These are phyloP conservation scores for Hippophae tibetana DNA, from an alignment of 306 rosid species.

Conservation along the genomic window DNA sequence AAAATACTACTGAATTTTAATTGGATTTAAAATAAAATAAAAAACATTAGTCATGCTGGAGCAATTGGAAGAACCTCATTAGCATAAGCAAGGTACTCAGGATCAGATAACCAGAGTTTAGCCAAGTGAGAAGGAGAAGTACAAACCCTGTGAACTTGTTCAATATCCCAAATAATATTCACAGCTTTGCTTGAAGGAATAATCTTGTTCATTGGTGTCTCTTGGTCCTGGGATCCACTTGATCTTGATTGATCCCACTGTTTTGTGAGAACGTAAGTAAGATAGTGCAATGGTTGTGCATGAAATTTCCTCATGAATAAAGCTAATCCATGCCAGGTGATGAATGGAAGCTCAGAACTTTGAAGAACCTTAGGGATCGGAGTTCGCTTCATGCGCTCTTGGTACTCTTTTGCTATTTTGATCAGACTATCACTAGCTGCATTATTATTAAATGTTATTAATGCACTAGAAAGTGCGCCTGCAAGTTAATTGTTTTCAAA, in stretches of 20 bases:
- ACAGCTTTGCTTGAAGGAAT: conserved; percentile 12
- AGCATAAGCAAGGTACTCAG: too few species aligned
- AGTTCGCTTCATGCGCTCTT: not conserved
- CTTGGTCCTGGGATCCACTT: conserved; percentile 17
- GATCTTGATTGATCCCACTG: conserved; percentile 33
- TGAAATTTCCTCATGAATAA: conserved; percentile 16
- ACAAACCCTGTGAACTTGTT: not conserved
- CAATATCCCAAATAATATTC: conserved; percentile 17
- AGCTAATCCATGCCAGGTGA: conserved; percentile 10
- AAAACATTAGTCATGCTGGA: too few species aligned
- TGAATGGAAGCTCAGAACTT: not conserved
- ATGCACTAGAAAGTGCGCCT: too few species aligned
- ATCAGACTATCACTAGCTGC: not conserved
- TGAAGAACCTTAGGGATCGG: not conserved
- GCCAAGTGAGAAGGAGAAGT: not conserved
- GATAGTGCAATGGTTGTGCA: conserved; percentile 30
- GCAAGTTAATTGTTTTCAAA: too few species aligned
- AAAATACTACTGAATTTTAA: too few species aligned
- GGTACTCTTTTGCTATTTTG: not conserved
- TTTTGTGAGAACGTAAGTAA: conserved; percentile 22
- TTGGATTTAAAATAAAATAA: too few species aligned
- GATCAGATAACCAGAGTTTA: too few species aligned
- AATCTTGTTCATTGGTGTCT: conserved; percentile 15
- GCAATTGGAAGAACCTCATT: too few species aligned
- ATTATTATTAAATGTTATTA: not conserved